These are phyloP conservation scores for Myxozyma nipponensis DNA, from an alignment of 805 yeast genomes.

Conservation along the genomic window DNA sequence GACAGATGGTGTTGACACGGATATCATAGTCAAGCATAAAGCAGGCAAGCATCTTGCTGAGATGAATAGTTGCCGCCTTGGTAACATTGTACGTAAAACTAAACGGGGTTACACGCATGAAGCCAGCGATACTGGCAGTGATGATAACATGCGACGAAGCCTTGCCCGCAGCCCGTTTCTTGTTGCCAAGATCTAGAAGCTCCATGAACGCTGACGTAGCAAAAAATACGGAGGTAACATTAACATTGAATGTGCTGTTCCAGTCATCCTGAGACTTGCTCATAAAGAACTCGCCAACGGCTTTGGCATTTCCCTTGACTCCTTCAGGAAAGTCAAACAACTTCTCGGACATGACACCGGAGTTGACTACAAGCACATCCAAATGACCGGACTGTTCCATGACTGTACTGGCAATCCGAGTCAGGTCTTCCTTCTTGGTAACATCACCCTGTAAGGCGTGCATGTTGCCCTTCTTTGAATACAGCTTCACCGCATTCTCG, in stretches of 20 bases:
- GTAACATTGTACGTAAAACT: constrained; percentile 24
- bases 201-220: constrained; percentile 28
- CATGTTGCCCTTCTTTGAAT: constrained; percentile 25
- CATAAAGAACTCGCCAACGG: constrained; percentile 18
- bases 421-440: constrained; percentile 20
- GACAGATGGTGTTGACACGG: constrained; percentile 58
- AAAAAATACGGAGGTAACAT: constrained; percentile 26
- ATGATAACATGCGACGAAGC: constrained; percentile 26
- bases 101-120: constrained; percentile 21
- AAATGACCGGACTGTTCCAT: constrained; percentile 21
- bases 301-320: constrained; percentile 14
- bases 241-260: constrained; percentile 24
- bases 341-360: constrained; percentile 21
- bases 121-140: constrained; percentile 27
- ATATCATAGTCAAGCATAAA: constrained; percentile 39
- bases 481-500: constrained; percentile 23
- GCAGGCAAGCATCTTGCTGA: constrained; percentile 26
- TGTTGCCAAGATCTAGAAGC: constrained; percentile 25
- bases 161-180: constrained; percentile 5
- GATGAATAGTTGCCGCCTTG: constrained; percentile 28
- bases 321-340: constrained; percentile 9
- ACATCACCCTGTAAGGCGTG: constrained; percentile 25
- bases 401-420: constrained; percentile 18
- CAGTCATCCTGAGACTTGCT: constrained; percentile 19
- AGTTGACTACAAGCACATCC: constrained; percentile 24